Evolutionary conservation across 2,329 filamentous ascomycete species (phyloP).

Genomic region (Botrytis paeoniae): DNA sequence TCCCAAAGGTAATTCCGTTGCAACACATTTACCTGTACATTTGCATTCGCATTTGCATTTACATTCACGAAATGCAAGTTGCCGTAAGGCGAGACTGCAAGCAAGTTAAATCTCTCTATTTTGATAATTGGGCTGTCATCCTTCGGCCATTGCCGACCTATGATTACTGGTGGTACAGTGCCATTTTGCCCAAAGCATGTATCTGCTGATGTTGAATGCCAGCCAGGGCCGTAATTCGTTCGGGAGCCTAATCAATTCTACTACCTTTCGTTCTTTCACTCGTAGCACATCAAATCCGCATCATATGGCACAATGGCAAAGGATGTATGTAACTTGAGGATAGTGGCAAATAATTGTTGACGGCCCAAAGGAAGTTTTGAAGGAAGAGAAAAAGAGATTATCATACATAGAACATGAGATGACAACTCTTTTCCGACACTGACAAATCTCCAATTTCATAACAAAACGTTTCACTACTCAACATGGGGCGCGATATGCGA

Average conservation of each 20-base stretch:
- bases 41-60: background rate
- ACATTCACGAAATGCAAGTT: slow-evolving; percentile 14
- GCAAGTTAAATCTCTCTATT: background rate
- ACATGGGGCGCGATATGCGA: slow-evolving; percentile 12
- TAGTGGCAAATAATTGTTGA: background rate
- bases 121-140: background rate
- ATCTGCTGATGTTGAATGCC: slow-evolving; percentile 1
- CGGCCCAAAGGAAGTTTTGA: background rate
- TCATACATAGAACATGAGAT: background rate
- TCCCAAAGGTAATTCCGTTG: slow-evolving; percentile 3
- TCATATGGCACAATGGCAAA: background rate
- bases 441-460: slow-evolving; percentile 16
- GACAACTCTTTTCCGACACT: slow-evolving; percentile 1
- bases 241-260: background rate
- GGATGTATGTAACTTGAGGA: background rate
- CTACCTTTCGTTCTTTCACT: background rate
- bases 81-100: background rate
- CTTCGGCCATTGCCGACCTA: slow-evolving; percentile 8
- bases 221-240: background rate
- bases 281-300: too few relatives aligned
- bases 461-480: background rate
- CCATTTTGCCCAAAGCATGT: background rate
- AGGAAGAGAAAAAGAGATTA: background rate
- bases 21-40: background rate
- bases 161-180: background rate